Evolutionary conservation across 1,284 basidiomycete species (phyloP).

Genomic region (Schizopora paradoxa): DNA sequence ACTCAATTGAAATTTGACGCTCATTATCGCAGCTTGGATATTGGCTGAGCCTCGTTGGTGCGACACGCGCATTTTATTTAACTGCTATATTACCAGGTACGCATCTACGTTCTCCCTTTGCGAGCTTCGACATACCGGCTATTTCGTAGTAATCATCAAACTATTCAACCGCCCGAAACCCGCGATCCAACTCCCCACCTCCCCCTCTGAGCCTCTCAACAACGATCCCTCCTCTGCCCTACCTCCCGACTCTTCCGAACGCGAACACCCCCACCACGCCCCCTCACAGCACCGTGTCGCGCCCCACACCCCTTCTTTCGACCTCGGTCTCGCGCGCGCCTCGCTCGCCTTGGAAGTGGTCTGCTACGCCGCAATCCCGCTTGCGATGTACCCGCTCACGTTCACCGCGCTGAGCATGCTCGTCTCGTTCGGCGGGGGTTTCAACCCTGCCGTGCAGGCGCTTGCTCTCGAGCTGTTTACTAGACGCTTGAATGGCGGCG

Average conservation of each 20-base stretch:
- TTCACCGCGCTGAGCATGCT: conserved; percentile 48
- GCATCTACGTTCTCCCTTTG: conserved; percentile 17
- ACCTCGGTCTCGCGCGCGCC: conserved; percentile 53
- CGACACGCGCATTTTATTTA: conserved; percentile 55
- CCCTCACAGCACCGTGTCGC: conserved; percentile 9
- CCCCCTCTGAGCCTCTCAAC: conserved; percentile 31
- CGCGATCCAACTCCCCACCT: conserved; percentile 31
- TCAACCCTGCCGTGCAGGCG: conserved; percentile 59
- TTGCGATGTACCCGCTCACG: conserved; percentile 34
- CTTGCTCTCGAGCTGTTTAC: conserved; percentile 60
- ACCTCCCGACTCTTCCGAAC: not conserved
- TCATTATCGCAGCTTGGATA: conserved; percentile 58
- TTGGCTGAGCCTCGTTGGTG: conserved; percentile 61
- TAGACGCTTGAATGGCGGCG: conserved; percentile 8
- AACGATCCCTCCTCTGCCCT: conserved; percentile 16
- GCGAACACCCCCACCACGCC: conserved; percentile 7
- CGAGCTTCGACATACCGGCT: conserved; percentile 6
- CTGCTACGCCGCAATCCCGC: conserved; percentile 45
- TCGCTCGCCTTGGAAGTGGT: conserved; percentile 57
- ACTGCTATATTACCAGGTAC: conserved; percentile 64
- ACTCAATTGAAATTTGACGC: not conserved
- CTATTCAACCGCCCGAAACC: conserved; percentile 39
- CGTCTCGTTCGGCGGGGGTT: conserved; percentile 51
- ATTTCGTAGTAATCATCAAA: conserved; percentile 46
- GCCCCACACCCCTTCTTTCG: conserved; percentile 46